Conservation (phyloP, 768 basidiomycete genomes). For the Dioszegia crocea region DNA sequence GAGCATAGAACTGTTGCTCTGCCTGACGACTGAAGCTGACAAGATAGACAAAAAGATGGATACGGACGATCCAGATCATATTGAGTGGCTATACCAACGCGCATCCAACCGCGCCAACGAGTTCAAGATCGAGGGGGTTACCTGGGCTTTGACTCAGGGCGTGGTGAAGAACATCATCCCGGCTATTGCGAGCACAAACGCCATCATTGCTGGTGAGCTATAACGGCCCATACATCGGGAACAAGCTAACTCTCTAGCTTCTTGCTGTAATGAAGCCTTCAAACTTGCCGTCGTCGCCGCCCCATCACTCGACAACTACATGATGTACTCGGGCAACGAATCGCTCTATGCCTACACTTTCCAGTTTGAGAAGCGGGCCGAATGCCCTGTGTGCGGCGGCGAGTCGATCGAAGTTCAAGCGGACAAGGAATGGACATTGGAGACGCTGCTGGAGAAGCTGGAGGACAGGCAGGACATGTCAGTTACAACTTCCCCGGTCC, state of each 20-base stretch:
- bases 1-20: conserved; percentile 13
- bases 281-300: conserved; percentile 96
- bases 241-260: conserved; percentile 57
- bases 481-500: conserved; percentile 51
- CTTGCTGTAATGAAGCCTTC: conserved; percentile 98
- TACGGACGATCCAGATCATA: conserved; percentile 95
- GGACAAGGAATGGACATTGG: conserved; percentile 70
- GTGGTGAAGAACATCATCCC: conserved; percentile 99
- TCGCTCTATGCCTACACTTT: conserved; percentile 97
- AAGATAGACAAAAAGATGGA: conserved; percentile 84
- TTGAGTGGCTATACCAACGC: conserved; percentile 80
- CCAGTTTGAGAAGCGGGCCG: conserved; percentile 82
- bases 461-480: conserved; percentile 86
- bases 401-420: conserved; percentile 73
- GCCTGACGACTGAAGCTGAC: not conserved
- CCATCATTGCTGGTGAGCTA: conserved; percentile 81
- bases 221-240: not conserved
- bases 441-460: conserved; percentile 80
- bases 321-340: conserved; percentile 86
- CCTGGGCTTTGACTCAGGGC: conserved; percentile 94
- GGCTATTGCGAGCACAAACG: conserved; percentile 96
- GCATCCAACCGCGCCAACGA: conserved; percentile 80
- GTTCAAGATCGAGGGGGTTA: conserved; percentile 97
- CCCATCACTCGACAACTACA: conserved; percentile 92
- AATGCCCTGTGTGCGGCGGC: conserved; percentile 97